Percentiles rank a stretch among this genome's conserved stretches.
These are phyloP conservation scores for Hypomyces rosellus DNA, from an alignment of 2,329 filamentous ascomycete species.

Conservation along the genomic window DNA sequence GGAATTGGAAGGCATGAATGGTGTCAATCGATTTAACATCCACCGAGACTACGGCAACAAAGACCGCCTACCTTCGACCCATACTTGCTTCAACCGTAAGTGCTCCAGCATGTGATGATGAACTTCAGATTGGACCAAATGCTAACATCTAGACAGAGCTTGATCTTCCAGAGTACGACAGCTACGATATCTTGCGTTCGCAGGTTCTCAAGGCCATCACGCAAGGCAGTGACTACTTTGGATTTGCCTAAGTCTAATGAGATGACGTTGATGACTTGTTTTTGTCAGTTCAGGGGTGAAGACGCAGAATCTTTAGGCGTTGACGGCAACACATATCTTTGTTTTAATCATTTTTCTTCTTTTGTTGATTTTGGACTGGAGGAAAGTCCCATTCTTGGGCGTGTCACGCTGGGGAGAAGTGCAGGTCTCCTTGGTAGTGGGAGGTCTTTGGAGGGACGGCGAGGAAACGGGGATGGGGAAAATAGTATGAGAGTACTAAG, in stretches of 20 bases:
- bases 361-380: background rate
- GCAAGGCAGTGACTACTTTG: constrained; percentile 95
- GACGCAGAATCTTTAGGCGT: too few species aligned
- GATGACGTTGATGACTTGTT: background rate
- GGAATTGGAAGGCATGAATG: constrained; percentile 98
- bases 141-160: constrained; percentile 63
- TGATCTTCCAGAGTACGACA: constrained; percentile 96
- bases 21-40: constrained; percentile 96
- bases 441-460: constrained; percentile 5
- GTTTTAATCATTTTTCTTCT: constrained; percentile 10
- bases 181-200: constrained; percentile 81
- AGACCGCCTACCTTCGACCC: constrained; percentile 88
- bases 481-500: constrained; percentile 11
- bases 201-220: constrained; percentile 94
- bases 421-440: constrained; percentile 24
- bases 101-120: constrained; percentile 21
- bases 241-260: constrained; percentile 67
- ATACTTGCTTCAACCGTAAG: constrained; percentile 99
- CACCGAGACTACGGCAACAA: constrained; percentile 97
- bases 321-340: background rate
- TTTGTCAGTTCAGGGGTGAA: background rate
- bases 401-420: constrained; percentile 22
- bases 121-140: constrained; percentile 13
- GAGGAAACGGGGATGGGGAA: constrained; percentile 9
- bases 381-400: background rate